Evolutionary conservation across 2,329 filamentous ascomycete genomes (phyloP), one percentile per base, ranked within the genome.

Genomic region (Cercospora zeina): DNA sequence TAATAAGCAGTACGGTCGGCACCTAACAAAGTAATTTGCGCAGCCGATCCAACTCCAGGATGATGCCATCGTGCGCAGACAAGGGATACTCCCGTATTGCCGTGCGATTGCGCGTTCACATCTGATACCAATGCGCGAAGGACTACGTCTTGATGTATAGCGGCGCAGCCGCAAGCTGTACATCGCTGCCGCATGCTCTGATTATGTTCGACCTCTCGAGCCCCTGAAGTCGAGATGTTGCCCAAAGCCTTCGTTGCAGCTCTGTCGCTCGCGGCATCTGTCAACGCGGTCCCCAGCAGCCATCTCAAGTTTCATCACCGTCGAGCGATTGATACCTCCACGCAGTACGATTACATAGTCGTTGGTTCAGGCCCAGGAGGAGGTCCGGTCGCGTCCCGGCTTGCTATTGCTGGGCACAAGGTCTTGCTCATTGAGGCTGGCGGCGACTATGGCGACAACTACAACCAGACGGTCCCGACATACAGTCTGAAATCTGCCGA

Each of bases 341-440:
- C 49, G 64, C 62, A 54, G 36, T 88, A 88, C 70, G 85, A 88
- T 64, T 88, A 86, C 73, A 77, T 88, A 30, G 79, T 88, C 10
- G 83, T 87, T 39, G 85, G 85, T n/a, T 85, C 83, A 9, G 85
- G 85, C 2, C 78, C 84, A 6, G 84, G 85, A 19, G 85, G 85
- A 55, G 84, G 81, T 13, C 84, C 84, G 6, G 73, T 87, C 8
- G 84, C 85, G 10, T 81, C 83, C 27, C 80, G 84, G 42, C 80
- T 88, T 30, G 85, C 85, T 19, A 75, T 83, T 54, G 81, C 82
- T 31, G 85, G 85, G 39, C 80, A 83, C 75, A 83, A 80, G 65
- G 83, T 83, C 1, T 81, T 87, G 21, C 79, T 88, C 2, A 80
- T 87, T 31, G 84, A 87, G 67, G 84, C 84, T 27, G 84, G 84